Percentiles rank a stretch among this genome's conserved stretches.
phyloP scores from a whole-genome alignment of 1,139 yeast genomes.

The Hemisphaericaspora xylanilytica region DNA sequence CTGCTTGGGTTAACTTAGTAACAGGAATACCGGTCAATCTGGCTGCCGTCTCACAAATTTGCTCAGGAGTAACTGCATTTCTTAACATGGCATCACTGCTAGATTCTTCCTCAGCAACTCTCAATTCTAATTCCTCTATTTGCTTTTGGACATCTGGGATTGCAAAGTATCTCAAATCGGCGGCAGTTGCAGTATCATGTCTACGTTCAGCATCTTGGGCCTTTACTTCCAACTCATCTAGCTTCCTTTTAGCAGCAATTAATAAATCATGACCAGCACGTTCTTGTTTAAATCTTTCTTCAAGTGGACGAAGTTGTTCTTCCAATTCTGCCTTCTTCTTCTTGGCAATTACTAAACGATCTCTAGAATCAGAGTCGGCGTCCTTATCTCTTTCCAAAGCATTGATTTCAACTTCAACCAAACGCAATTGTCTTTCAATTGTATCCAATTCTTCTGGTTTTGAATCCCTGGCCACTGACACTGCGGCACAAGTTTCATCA shows the following conservation, averaged over 20 bases:
- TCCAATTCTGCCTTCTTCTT: conserved; percentile 79
- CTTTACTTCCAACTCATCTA: conserved; percentile 88
- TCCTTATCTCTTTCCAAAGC: conserved; percentile 96
- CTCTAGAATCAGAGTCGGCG: conserved; percentile 83
- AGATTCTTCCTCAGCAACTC: conserved; percentile 68
- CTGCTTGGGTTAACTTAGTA: conserved; percentile 92
- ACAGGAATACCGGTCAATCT: conserved; percentile 98
- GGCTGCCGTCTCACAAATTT: conserved; percentile 96
- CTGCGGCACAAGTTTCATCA: conserved; percentile 96
- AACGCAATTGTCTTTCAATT: conserved; percentile 86
- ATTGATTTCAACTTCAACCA: conserved; percentile 91
- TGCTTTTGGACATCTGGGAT: conserved; percentile 85
- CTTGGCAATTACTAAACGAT: conserved; percentile 75
- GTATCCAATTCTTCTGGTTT: conserved; percentile 96
- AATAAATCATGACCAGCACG: conserved; percentile 89
- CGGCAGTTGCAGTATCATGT: conserved; percentile 90
- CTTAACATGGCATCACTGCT: conserved; percentile 66
- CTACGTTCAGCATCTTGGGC: conserved; percentile 97
- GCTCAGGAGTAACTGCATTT: conserved; percentile 90
- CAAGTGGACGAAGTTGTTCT: conserved; percentile 81
- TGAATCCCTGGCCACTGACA: conserved; percentile 97
- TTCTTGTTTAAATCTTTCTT: conserved; percentile 84
- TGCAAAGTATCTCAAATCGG: conserved; percentile 94
- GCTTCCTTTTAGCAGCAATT: conserved; percentile 81
- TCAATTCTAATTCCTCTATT: conserved; percentile 69